Base-by-base conservation (phyloP, 306 rosid genomes). In the Casuarina equisetifolia region DNA sequence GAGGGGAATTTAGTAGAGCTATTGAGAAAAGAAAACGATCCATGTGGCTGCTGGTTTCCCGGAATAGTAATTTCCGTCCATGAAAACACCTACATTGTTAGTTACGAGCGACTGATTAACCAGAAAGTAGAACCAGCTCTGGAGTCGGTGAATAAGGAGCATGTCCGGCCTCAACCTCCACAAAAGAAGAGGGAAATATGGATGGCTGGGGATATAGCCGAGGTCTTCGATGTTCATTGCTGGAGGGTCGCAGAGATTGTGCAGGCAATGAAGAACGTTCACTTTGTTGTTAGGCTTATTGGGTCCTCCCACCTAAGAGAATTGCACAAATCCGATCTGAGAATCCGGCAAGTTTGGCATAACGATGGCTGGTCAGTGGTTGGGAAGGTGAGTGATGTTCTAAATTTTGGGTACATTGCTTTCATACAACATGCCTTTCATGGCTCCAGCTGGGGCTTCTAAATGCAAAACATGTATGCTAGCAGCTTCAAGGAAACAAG, bases 161-260 rank as follows among this genome's bases (percentile, higher is more conserved):
- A 63, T 20, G 67, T 76, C 13, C 62, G 84, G 70, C 84, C 84
- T 53, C 69, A 38, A 52, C 84, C 80, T 81, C 77, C 69, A 17
- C 70, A 13, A 25, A 48, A 52, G 42, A 42, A 46, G 69, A 10
- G 6, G 7, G 49, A 52, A 49, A 55, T 69, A 63, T 71, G 81
- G 80, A 64, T 6, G 40, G 74, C 38, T 71, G 84, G 84, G 71
- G 84, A 81, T 63, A 20, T 81, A 44, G 80, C 72, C 12, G 84
- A 76, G 53, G 81, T 76, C 7, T 76, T 76, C 53, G 84, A 81
- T 38, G 15, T 9, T 4, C 46, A 62, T 15, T 70, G 77, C 76
- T 81, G 84, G 84, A 63, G 72, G 69, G 72, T 70, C 40, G 80
- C 73, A 44, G 75, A 69, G 67, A 73, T 81, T 16, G 52, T 73